Conservation (phyloP, 164 flowering plant genomes). For the Tinospora cordifolia region DNA sequence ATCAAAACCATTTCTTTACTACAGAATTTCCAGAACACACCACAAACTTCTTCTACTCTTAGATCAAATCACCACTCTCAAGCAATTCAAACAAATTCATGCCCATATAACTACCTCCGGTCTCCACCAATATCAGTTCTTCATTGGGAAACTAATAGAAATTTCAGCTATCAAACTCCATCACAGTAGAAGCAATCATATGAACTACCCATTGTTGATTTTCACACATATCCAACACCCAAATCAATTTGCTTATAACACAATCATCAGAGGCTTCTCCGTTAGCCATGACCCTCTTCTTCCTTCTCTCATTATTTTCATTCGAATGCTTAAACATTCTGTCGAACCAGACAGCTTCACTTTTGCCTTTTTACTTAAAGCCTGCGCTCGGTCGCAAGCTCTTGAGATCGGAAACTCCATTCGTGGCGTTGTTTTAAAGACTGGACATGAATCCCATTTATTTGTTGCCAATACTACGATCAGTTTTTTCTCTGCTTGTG, state of each 20-base stretch:
- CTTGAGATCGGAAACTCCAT: slow-evolving; percentile 14
- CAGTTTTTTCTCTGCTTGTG: slow-evolving; percentile 15
- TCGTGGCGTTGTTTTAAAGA: slow-evolving; percentile 12
- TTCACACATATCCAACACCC: slow-evolving; percentile 16
- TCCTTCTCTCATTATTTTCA: slow-evolving; percentile 11
- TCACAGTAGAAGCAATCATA: slow-evolving; percentile 9
- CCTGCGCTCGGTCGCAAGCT: slow-evolving; percentile 16
- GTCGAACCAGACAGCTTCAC: slow-evolving; percentile 18
- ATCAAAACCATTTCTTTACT: background rate
- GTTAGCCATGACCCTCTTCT: slow-evolving; percentile 14
- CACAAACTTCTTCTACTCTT: slow-evolving; percentile 6
- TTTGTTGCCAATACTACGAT: slow-evolving; percentile 16
- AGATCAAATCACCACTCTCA: slow-evolving; percentile 12
- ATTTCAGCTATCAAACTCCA: slow-evolving; percentile 19
- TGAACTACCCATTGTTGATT: slow-evolving; percentile 14
- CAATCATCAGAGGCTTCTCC: slow-evolving; percentile 23
- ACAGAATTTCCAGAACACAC: background rate
- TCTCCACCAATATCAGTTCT: slow-evolving; percentile 15
- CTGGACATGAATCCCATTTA: slow-evolving; percentile 16
- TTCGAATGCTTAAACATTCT: slow-evolving; percentile 9
- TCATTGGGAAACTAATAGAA: slow-evolving; percentile 22
- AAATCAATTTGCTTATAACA: slow-evolving; percentile 23
- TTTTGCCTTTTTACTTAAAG: slow-evolving; percentile 20
- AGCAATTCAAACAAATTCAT: slow-evolving; percentile 17
- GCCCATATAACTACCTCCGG: slow-evolving; percentile 23